Base-by-base conservation (phyloP, 352 stramenopile genomes). In the Globisporangium takayamanum region DNA sequence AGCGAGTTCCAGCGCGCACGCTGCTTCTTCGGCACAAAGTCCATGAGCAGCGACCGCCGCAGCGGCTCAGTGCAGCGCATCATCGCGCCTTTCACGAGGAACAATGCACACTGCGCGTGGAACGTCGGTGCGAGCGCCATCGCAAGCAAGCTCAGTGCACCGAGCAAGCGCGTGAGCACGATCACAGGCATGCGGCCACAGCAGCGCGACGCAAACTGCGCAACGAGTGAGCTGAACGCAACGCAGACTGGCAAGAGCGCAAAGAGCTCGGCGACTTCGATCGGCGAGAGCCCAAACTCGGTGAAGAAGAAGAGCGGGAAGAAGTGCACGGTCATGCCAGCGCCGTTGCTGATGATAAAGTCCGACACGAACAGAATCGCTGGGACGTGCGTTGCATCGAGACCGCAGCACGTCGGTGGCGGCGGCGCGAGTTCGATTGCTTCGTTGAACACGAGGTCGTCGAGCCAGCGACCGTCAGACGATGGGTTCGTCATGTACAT, bases 1-100 rank as follows among this genome's bases (percentile, higher is more conserved):
- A 91, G 67, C 22, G 80, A 80, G 47, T 85, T 89, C 82, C 82
- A 92, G 0, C 77, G 74, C 7, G 76, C 82, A 25, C 82, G 80
- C 46, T 84, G 60, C 8, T 67, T 57, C 44, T 76, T 78, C 2
- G 78, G 71, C 26, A 92, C 80, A 50, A 87, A 87, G 58, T 92
- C 82, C 80, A 92, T 90, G 14, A 92, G 67, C 22, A 92, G 33
- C 30, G 82, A 89, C 33, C 75, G 74, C 12, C 80, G 72, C 33
- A 92, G 55, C 10, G 80, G 80, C 52, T 85, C 74, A 0, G 76
- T 75, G 63, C 80, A 88, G 50, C 70, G 70, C 68, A 88, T 86
- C 50, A 89, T 70, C 15, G 65, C 73, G 22, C 63, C 77, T 18
- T 74, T 72, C 12, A 76, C 47, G 26, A 90, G 50, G 50, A 90